A percentile compares a stretch with the other conserved stretches of the same genome.
Evolutionary conservation across 257 asterid genomes (phyloP).

Genomic region (Vinca minor): DNA sequence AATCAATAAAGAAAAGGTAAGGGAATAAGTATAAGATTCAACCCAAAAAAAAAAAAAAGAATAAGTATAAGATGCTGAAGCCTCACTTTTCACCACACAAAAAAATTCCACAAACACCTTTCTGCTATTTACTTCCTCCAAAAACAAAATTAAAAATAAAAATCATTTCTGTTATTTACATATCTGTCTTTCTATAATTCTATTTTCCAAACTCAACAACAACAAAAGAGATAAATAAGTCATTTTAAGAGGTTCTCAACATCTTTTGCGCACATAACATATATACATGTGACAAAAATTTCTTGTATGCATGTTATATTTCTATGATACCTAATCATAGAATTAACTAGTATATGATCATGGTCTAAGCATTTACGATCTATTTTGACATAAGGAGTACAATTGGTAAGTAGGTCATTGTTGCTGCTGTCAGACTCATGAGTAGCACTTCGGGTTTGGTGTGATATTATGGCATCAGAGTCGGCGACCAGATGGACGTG

Average conservation of each 20-base stretch:
- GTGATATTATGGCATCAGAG: no score
- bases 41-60: neutral
- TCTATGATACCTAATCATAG: neutral
- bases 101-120: neutral
- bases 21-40: no score
- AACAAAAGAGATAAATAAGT: conserved; percentile 1
- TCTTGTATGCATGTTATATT: neutral
- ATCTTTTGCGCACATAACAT: neutral
- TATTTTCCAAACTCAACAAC: no score
- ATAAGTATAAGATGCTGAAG: neutral
- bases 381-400: no score
- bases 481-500: no score
- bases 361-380: no score
- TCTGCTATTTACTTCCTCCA: neutral
- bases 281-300: neutral
- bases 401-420: no score
- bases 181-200: no score
- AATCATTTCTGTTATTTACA: no score
- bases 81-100: conserved; percentile 2
- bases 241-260: conserved; percentile 2
- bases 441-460: no score
- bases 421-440: no score
- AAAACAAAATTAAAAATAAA: neutral
- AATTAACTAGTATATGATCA: no score
- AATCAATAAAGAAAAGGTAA: neutral